Percentiles rank a stretch among this genome's conserved stretches.
Conservation (phyloP, 331 rosid species). For the Malus hybrid region DNA sequence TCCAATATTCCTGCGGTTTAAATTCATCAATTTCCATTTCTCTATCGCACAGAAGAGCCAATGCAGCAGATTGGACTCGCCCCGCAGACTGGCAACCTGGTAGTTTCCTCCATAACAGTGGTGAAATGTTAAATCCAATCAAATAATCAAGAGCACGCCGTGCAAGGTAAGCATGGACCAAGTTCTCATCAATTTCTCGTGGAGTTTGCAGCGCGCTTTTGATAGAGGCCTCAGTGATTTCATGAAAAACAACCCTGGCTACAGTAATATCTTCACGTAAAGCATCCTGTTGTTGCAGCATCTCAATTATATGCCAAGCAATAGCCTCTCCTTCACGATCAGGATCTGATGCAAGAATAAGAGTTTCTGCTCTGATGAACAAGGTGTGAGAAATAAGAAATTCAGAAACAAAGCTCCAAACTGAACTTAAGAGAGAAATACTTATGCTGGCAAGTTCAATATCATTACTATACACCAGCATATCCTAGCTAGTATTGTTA, state of each 20-base stretch:
- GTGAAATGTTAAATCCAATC: slow-evolving; percentile 95
- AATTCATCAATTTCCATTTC: slow-evolving; percentile 90
- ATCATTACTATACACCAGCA: slow-evolving; percentile 6
- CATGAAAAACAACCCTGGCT: slow-evolving; percentile 84
- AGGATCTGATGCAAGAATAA: slow-evolving; percentile 98
- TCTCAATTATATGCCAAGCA: slow-evolving; percentile 95
- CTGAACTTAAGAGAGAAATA: background rate
- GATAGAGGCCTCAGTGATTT: slow-evolving; percentile 88
- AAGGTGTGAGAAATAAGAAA: slow-evolving; percentile 23
- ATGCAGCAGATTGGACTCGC: slow-evolving; percentile 95
- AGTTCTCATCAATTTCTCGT: slow-evolving; percentile 68
- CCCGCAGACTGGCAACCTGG: slow-evolving; percentile 99
- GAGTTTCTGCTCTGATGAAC: slow-evolving; percentile 90
- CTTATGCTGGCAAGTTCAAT: background rate
- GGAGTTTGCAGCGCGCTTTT: slow-evolving; percentile 75
- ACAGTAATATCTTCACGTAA: slow-evolving; percentile 46
- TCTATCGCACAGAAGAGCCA: slow-evolving; percentile 84
- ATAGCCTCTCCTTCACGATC: slow-evolving; percentile 99
- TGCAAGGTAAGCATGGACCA: slow-evolving; percentile 93
- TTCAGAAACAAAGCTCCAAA: slow-evolving; percentile 13
- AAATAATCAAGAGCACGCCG: slow-evolving; percentile 96
- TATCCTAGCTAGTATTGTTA: slow-evolving; percentile 3
- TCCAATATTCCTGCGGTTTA: slow-evolving; percentile 79
- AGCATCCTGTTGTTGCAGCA: slow-evolving; percentile 88
- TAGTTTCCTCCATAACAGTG: slow-evolving; percentile 90